phyloP scores from a whole-genome alignment of 805 yeast genomes.

The Yamadazyma laniorum region DNA sequence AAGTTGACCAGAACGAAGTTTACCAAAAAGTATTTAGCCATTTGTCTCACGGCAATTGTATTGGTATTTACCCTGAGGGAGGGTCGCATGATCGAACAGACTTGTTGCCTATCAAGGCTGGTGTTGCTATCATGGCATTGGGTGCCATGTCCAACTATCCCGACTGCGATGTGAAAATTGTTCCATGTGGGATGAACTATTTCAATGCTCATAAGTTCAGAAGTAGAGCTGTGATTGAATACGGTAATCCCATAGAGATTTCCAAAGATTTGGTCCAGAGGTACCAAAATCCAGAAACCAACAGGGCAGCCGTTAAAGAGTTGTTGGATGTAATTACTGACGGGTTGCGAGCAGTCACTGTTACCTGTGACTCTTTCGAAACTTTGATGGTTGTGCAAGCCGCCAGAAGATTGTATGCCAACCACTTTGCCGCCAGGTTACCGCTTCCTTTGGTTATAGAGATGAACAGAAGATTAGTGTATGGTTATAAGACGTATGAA shows the following conservation, averaged over 20 bases:
- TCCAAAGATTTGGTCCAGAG: slow-evolving; percentile 52
- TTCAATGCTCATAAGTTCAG: slow-evolving; percentile 95
- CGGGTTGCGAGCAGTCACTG: slow-evolving; percentile 81
- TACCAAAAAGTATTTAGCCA: slow-evolving; percentile 84
- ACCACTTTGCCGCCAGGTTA: slow-evolving; percentile 65
- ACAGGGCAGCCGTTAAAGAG: slow-evolving; percentile 70
- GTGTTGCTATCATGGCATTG: slow-evolving; percentile 96
- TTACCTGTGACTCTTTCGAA: slow-evolving; percentile 84
- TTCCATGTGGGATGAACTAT: slow-evolving; percentile 97
- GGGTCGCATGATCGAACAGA: slow-evolving; percentile 97
- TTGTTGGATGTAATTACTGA: slow-evolving; percentile 67
- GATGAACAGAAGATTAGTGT: slow-evolving; percentile 81
- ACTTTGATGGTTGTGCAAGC: slow-evolving; percentile 88
- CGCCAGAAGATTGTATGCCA: slow-evolving; percentile 83
- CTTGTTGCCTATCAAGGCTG: slow-evolving; percentile 88
- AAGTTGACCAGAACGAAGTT: slow-evolving; percentile 82
- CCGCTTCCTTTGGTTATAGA: slow-evolving; percentile 86
- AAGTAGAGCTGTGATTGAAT: slow-evolving; percentile 92
- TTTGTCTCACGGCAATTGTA: slow-evolving; percentile 71
- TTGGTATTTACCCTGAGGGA: slow-evolving; percentile 97
- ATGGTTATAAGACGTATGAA: slow-evolving; percentile 74
- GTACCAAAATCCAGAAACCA: slow-evolving; percentile 64
- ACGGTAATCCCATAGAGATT: slow-evolving; percentile 83
- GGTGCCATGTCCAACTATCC: slow-evolving; percentile 87
- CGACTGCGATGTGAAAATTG: slow-evolving; percentile 74